A percentile compares a stretch with the other conserved stretches of the same genome.
Conservation (phyloP, 371 early-diverging fungal genomes). For the Blyttiomyces sp. region DNA sequence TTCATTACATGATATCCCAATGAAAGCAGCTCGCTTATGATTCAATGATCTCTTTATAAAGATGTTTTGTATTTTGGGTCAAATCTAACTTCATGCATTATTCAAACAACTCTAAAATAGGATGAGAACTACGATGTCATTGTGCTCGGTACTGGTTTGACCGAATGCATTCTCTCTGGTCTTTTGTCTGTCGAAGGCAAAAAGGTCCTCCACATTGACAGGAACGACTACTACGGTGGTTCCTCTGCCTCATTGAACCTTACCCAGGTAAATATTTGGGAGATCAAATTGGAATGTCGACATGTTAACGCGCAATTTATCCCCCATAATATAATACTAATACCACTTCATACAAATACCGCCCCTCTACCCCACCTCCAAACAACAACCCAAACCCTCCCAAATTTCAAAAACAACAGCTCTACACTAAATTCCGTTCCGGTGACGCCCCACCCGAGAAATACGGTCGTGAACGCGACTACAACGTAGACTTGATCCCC, state of each 20-base stretch:
- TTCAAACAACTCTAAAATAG: too few relatives aligned
- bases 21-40: too few relatives aligned
- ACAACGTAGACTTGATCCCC: slow-evolving; percentile 97
- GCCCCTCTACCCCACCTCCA: not conserved
- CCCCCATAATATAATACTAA: too few relatives aligned
- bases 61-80: too few relatives aligned
- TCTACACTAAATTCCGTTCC: slow-evolving; percentile 82
- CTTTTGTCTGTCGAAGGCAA: slow-evolving; percentile 96
- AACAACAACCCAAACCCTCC: too few relatives aligned
- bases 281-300: not conserved
- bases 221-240: slow-evolving; percentile 98
- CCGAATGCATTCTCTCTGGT: slow-evolving; percentile 99
- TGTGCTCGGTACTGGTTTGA: slow-evolving; percentile 98
- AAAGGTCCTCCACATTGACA: slow-evolving; percentile 90
- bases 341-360: too few relatives aligned
- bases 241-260: slow-evolving; percentile 92
- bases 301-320: too few relatives aligned
- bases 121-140: slow-evolving; percentile 51
- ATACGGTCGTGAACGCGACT: slow-evolving; percentile 91
- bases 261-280: slow-evolving; percentile 67
- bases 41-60: too few relatives aligned
- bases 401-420: slow-evolving; percentile 57
- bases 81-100: too few relatives aligned
- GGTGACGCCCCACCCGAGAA: slow-evolving; percentile 58
- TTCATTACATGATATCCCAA: too few relatives aligned